Base-by-base conservation (phyloP, 805 yeast genomes). In the Lachancea fermentati region DNA sequence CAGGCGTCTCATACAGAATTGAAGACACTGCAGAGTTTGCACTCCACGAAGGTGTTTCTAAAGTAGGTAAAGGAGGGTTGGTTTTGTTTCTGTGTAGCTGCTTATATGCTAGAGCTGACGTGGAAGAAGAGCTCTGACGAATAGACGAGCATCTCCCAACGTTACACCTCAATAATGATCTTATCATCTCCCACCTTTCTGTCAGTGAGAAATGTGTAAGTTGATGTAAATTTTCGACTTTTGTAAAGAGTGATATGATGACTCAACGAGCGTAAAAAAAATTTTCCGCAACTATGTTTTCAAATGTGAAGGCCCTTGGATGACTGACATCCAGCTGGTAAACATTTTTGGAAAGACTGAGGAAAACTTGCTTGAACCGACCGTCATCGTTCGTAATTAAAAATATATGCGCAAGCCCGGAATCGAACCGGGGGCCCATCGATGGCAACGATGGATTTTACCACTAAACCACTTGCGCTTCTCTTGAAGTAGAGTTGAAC, bases 11-110 rank as follows among this genome's bases (percentile, higher is more conserved):
- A 67, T 89, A 91, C 49, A 93, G 71, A 51, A 93, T 93, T 9
- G 97, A 87, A 9, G 96, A 84, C 32, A 93, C 97, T 5, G 97
- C 98, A 33, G 95, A 85, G 50, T 85, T 84, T n/a, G 96, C 94
- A 29, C 93, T 82, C 95, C 97, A 87, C 55, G 76, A 77, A 48
- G 97, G 97, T 11, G 96, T 79, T 49, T 89, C 96, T 50, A 89
- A 71, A 4, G 94, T 86, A 37, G 97, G 98, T 53, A 91, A 73
- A 26, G 95, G 84, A 29, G 97, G 97, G 61, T 88, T 79, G 53
- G 76, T 78, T 54, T 79, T 82, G 64, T 87, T 84, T 53, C 94
- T 81, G 64, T 88, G 96, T 50, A 89, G 70, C 24, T 86, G 82
- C 66, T 93, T 93, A 69, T 93, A 93, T 6, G 97, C 96, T 61